Evolutionary conservation across 2,329 filamentous ascomycete genomes (phyloP).

Genomic region (Aureobasidium subglaciale): DNA sequence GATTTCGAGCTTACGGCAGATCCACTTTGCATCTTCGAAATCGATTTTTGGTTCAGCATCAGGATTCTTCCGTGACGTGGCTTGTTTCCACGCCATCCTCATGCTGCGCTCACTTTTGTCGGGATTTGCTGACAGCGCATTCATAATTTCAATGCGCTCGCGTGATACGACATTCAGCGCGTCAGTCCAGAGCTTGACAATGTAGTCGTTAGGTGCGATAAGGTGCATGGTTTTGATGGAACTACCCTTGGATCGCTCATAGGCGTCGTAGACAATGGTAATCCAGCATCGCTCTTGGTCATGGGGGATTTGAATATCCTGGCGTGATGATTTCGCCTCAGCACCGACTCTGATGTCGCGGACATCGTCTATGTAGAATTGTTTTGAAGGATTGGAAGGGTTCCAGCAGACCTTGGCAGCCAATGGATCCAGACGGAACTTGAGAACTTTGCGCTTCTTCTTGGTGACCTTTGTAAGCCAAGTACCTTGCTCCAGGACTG

Average conservation of each 20-base stretch:
- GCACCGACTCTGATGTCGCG: slow-evolving; percentile 77
- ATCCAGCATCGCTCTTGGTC: slow-evolving; percentile 70
- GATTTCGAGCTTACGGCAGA: slow-evolving; percentile 88
- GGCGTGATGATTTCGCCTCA: slow-evolving; percentile 81
- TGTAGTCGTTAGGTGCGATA: slow-evolving; percentile 65
- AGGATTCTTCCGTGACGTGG: slow-evolving; percentile 63
- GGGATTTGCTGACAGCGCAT: slow-evolving; percentile 66
- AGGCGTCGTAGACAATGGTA: slow-evolving; percentile 78
- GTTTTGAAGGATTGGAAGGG: slow-evolving; percentile 67
- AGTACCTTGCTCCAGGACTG: slow-evolving; percentile 70
- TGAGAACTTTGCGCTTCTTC: slow-evolving; percentile 66
- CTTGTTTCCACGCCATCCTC: slow-evolving; percentile 60
- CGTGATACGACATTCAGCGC: slow-evolving; percentile 78
- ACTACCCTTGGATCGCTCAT: slow-evolving; percentile 66
- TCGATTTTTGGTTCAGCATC: slow-evolving; percentile 65
- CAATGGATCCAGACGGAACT: slow-evolving; percentile 72
- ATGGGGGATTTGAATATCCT: slow-evolving; percentile 68
- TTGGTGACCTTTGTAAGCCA: slow-evolving; percentile 76
- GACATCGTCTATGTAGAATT: slow-evolving; percentile 91
- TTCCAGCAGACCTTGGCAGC: slow-evolving; percentile 87
- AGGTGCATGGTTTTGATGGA: slow-evolving; percentile 76
- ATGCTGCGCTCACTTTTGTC: slow-evolving; percentile 77
- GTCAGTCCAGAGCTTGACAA: slow-evolving; percentile 71
- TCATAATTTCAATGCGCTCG: slow-evolving; percentile 84
- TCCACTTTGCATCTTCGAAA: slow-evolving; percentile 67